Base-by-base conservation (phyloP, 306 rosid species). In the Malus asiatica region DNA sequence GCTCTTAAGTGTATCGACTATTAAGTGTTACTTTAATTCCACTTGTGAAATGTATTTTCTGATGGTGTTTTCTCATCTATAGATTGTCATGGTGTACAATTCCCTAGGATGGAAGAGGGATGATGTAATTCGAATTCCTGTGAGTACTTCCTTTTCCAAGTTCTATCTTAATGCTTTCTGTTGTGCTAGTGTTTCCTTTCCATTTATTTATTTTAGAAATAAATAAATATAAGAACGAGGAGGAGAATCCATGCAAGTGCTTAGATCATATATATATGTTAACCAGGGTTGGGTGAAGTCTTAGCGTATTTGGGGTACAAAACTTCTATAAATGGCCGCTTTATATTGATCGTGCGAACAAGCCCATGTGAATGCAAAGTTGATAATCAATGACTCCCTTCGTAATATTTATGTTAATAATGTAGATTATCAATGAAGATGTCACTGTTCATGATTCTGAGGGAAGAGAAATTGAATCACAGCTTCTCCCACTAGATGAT, bases 21-120 rank as follows among this genome's bases (percentile, higher is more conserved):
- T 60, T 74, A 33, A 48, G 25, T n/a, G n/a, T 25, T 38, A 53
- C 27, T 76, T 67, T 42, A 25, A 46, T 59, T 77, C 64, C 23
- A 51, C 76, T 76, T 45, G 48, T 78, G 66, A 35, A 72, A 30
- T 57, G 20, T 45, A 45, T 69, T 52, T 70, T 78, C 51, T 83
- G 23, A 32, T 65, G 67, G 68, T 52, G 69, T 72, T 57, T 76
- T 76, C 59, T 79, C 23, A 15, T 84, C 51, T 80, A 33, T 80
- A 87, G 90, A 38, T 79, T 57, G 80, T 82, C 53, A 62, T 87
- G 73, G 77, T 69, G 74, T 87, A 87, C 86, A 87, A 87, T 70
- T 62, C 90, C 80, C 88, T 87, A 46, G 90, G 90, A 84, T 87
- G 88, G 90, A 82, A 72, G 69, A 84, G 90, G 77, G 75, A 76